Evolutionary conservation across 1,139 yeast genomes (phyloP).

Genomic region (Blastobotrys apis): DNA sequence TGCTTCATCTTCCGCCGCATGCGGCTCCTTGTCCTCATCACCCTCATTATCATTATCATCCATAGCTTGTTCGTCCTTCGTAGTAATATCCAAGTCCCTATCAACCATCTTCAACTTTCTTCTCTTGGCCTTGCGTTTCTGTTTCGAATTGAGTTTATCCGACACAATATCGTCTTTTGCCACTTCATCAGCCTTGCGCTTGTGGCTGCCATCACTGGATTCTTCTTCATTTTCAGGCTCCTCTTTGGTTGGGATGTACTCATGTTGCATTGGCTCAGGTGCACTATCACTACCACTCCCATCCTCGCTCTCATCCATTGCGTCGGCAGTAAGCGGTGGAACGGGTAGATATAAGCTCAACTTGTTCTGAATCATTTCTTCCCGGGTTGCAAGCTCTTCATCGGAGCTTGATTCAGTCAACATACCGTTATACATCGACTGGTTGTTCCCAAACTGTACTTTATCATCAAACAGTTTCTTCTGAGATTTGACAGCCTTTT

Average conservation of each 20-base stretch:
- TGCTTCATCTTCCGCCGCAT: constrained; percentile 5
- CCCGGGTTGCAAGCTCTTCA: constrained; percentile 1
- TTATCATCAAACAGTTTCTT: constrained; percentile 10
- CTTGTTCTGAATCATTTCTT: constrained; percentile 11
- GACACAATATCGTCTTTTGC: constrained; percentile 7
- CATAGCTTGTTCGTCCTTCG: constrained; percentile 8
- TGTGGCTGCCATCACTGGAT: constrained; percentile 3
- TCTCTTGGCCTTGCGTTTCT: constrained; percentile 18
- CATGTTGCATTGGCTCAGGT: constrained; percentile 9
- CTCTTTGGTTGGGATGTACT: constrained; percentile 8
- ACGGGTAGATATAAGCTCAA: constrained; percentile 20
- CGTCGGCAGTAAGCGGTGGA: constrained; percentile 16
- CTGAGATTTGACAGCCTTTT: constrained; percentile 20
- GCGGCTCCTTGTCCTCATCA: constrained; percentile 11
- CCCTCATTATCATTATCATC: constrained; percentile 8
- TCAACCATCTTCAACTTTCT: constrained; percentile 19
- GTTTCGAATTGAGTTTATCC: constrained; percentile 13
- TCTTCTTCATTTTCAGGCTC: not conserved
- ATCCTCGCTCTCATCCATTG: constrained; percentile 16
- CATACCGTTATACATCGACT: not conserved
- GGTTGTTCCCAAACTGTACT: not conserved
- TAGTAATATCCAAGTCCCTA: constrained; percentile 5
- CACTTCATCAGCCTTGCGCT: constrained; percentile 7
- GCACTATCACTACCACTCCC: constrained; percentile 12
- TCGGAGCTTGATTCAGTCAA: too few species aligned